Percentiles rank a stretch among this genome's conserved stretches.
These are phyloP conservation scores for Zopfia rhizophila DNA, from an alignment of 2,329 filamentous ascomycete genomes.

Conservation along the genomic window DNA sequence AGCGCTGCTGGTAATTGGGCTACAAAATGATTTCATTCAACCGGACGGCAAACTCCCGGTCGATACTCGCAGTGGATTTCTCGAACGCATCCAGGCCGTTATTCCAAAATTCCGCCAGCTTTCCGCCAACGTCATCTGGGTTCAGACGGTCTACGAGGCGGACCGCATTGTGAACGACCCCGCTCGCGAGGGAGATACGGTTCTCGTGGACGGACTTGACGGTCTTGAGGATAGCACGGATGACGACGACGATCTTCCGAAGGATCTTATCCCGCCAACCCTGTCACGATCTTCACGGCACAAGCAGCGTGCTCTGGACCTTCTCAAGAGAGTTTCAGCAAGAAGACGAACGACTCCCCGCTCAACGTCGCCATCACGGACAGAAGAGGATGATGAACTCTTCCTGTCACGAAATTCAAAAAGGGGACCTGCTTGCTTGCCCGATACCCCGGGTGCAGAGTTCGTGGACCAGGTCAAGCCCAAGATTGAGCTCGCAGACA, in stretches of 20 bases:
- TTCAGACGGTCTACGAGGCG: conserved; percentile 78
- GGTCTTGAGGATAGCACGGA: conserved; percentile 47
- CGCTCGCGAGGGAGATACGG: conserved; percentile 58
- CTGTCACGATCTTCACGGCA: conserved; percentile 47
- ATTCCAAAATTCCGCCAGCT: conserved; percentile 76
- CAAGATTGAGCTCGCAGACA: conserved; percentile 64
- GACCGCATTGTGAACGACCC: conserved; percentile 66
- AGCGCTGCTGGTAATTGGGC: conserved; percentile 84
- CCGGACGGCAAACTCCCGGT: conserved; percentile 75
- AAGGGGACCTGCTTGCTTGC: conserved; percentile 55
- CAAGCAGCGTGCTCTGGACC: conserved; percentile 48
- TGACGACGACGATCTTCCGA: conserved; percentile 44
- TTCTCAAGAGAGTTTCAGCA: conserved; percentile 50
- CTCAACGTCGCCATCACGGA: conserved; percentile 36
- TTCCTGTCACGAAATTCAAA: conserved; percentile 54
- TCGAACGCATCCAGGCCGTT: conserved; percentile 73
- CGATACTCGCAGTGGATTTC: conserved; percentile 69
- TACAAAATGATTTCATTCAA: conserved; percentile 89
- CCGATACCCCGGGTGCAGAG: conserved; percentile 58
- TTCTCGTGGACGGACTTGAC: conserved; percentile 54
- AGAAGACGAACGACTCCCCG: conserved; percentile 39
- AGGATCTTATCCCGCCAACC: conserved; percentile 34
- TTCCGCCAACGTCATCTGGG: conserved; percentile 81
- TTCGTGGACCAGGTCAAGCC: conserved; percentile 61
- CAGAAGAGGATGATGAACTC: conserved; percentile 58